Evolutionary conservation across 352 stramenopile species (phyloP), one percentile per base, ranked within the genome.

Genomic region (Phytophthora vignae): DNA sequence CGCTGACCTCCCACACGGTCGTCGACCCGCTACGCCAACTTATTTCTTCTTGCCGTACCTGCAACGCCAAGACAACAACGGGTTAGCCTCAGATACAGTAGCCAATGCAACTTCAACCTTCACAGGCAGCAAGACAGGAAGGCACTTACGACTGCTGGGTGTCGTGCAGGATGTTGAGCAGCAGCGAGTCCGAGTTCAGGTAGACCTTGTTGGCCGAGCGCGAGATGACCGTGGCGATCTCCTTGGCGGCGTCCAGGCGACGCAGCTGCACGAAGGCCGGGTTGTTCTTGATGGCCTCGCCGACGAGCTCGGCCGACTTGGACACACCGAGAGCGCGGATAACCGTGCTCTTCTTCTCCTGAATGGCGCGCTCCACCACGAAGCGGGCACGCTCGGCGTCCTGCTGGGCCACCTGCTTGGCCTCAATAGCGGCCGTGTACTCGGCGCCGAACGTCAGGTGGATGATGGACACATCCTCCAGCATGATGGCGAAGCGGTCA

Each of bases 351-450:
- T 99, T 98, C 95, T 99, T 99, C 87, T 99, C 98, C 84, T 99
- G 98, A 29, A 98, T 83, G 11, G 98, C 98, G 75, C 98, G 97
- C 76, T 99, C 92, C 31, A 99, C 98, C 55, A 99, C 81, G 87
- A 99, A 99, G 65, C 98, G 98, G 29, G 98, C 97, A 71, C 98
- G 93, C 78, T 99, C 98, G 25, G 98, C 97, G 54, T 99, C 98
- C 90, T 99, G 98, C 87, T 99, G 98, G 6, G 98, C 98, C 66
- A 99, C 98, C 87, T 99, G 98, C 90, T 99, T 99, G 42, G 96
- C 95, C 87, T 99, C 98, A 73, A 99, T 98, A 64, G 98, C 98
- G 31, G 94, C 96, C 53, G 97, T 98, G 88, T 99, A 99, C 79
- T 99, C 98, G 63, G 96, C 79, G 60, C 96, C 98, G 88, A 99